Conservation (phyloP, 139 green algal species). For the Mesotaenium endlicherianum region DNA sequence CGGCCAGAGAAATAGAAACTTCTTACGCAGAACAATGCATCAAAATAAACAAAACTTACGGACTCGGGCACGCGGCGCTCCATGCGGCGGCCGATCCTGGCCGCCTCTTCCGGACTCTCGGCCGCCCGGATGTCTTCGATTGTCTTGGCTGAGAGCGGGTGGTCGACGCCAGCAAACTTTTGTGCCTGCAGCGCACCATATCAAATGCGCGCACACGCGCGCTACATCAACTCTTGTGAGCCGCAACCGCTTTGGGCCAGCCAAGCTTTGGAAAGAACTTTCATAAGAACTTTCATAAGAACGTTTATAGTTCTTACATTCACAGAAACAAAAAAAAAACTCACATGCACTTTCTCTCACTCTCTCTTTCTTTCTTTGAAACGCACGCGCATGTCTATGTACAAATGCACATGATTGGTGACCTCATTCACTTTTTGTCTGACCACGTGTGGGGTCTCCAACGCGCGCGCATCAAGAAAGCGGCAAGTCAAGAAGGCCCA, state of each 20-base stretch:
- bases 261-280: slow-evolving; percentile 27
- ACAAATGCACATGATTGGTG: too few relatives aligned
- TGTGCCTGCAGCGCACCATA: slow-evolving; percentile 74
- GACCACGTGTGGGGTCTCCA: too few relatives aligned
- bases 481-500: too few relatives aligned
- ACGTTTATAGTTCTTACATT: too few relatives aligned
- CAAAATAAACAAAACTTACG: slow-evolving; percentile 47
- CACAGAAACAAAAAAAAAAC: too few relatives aligned
- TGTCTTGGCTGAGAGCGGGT: slow-evolving; percentile 54
- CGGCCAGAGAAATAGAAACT: too few relatives aligned
- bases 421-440: too few relatives aligned
- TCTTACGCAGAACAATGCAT: neutral
- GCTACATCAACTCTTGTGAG: neutral
- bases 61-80: slow-evolving; percentile 72
- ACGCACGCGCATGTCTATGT: too few relatives aligned
- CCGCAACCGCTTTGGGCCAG: neutral
- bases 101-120: slow-evolving; percentile 83
- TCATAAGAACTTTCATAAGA: too few relatives aligned
- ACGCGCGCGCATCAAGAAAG: too few relatives aligned
- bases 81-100: slow-evolving; percentile 67
- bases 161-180: slow-evolving; percentile 74
- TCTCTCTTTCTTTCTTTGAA: too few relatives aligned
- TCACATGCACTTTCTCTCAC: neutral
- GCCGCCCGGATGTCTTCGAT: slow-evolving; percentile 71
- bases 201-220: neutral